phyloP scores from a whole-genome alignment of 768 basidiomycete genomes.

The Amanita brunnescens region DNA sequence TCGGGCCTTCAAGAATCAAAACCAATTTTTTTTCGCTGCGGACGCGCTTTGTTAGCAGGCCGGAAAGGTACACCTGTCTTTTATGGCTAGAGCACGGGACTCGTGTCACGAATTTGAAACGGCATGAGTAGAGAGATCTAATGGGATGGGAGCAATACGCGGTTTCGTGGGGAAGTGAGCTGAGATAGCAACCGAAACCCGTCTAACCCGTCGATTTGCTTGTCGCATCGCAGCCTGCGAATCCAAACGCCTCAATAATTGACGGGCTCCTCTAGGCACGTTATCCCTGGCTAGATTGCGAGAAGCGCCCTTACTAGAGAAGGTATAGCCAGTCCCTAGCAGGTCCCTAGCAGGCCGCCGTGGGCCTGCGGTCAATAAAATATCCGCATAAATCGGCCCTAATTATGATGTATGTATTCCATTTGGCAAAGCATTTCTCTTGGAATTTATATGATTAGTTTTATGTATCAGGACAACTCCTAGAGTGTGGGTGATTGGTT shows the following conservation, averaged over 20 bases:
- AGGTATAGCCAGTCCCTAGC: background rate
- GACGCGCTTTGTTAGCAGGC: background rate
- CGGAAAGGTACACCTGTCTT: background rate
- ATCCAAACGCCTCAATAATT: background rate
- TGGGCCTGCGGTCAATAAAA: too few species aligned
- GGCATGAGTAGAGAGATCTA: background rate
- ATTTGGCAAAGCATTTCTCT: too few species aligned
- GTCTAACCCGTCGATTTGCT: background rate
- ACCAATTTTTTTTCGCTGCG: background rate
- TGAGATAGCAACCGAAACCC: background rate
- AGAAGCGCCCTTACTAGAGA: background rate
- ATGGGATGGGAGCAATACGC: background rate
- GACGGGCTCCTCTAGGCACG: background rate
- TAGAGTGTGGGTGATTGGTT: too few species aligned
- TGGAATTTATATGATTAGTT: too few species aligned
- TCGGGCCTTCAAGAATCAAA: too few species aligned
- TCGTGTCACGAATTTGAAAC: too few species aligned
- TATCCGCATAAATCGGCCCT: too few species aligned
- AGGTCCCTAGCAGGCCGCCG: background rate
- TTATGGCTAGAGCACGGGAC: background rate
- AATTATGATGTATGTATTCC: too few species aligned
- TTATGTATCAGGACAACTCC: too few species aligned
- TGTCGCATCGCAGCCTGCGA: background rate
- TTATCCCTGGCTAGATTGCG: background rate
- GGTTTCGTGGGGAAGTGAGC: background rate